Percentiles rank a stretch among this genome's conserved stretches.
These are phyloP conservation scores for Plasmodium fragile DNA, from an alignment of 169 alveolate species.

Conservation along the genomic window DNA sequence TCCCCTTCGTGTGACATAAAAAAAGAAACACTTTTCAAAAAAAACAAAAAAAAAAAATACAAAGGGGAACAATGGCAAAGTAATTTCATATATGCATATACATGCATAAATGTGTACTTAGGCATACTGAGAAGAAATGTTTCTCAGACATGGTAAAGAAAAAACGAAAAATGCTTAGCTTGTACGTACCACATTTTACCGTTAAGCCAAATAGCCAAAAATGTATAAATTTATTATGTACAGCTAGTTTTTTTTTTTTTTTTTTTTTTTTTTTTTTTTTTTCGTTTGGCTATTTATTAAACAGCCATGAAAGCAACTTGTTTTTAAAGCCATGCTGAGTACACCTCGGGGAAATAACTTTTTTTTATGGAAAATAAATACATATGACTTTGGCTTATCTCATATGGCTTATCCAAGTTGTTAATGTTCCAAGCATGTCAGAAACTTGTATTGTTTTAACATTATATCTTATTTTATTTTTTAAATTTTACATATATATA, in stretches of 20 bases:
- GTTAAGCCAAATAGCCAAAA: conserved; percentile 7
- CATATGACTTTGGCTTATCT: not conserved
- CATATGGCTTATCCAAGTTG: not conserved
- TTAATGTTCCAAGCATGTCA: not conserved
- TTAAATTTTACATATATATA: not conserved
- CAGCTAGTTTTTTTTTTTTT: conserved; percentile 45
- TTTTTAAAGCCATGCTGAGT: conserved; percentile 2
- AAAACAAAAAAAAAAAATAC: not conserved
- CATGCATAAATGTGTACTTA: not conserved
- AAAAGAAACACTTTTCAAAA: not conserved
- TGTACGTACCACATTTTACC: not conserved
- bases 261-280: conserved; percentile 33
- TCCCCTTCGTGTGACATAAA: not conserved
- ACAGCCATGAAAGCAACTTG: not conserved
- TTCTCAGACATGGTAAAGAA: not conserved
- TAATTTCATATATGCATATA: not conserved
- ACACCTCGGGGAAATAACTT: conserved; percentile 3
- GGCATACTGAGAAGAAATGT: not conserved
- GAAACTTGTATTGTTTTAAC: not conserved
- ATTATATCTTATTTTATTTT: conserved; percentile 4
- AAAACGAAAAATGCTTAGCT: not conserved
- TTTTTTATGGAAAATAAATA: conserved; percentile 14
- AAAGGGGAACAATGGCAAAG: not conserved
- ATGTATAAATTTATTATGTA: not conserved
- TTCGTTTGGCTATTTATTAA: conserved; percentile 9